Evolutionary conservation across 2,329 filamentous ascomycete species (phyloP).

Genomic region (Penicillium freii): DNA sequence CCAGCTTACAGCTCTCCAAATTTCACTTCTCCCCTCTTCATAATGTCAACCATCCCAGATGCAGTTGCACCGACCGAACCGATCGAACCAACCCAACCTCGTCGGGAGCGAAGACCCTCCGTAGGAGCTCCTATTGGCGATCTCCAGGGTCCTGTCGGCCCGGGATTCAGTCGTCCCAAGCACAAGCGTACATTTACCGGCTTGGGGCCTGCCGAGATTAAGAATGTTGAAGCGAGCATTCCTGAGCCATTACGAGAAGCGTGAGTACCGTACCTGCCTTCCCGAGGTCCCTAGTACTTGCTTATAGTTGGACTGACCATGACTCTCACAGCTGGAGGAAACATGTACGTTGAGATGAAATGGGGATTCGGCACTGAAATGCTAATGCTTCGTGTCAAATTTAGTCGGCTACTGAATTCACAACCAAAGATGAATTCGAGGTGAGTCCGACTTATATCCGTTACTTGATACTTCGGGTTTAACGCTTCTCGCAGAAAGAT

Average conservation of each 20-base stretch:
- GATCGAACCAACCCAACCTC: constrained; percentile 21
- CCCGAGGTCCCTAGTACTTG: neutral
- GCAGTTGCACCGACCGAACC: constrained; percentile 24
- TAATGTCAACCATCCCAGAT: neutral
- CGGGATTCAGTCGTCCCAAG: constrained; percentile 84
- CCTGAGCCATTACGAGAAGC: constrained; percentile 83
- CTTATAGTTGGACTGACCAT: constrained; percentile 18
- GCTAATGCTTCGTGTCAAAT: constrained; percentile 7
- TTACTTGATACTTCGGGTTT: neutral
- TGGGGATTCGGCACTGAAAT: neutral
- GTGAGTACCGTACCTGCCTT: constrained; percentile 59
- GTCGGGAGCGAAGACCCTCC: constrained; percentile 75
- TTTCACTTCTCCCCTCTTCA: neutral
- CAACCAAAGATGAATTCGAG: constrained; percentile 75
- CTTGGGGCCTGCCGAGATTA: constrained; percentile 87
- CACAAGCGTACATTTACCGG: constrained; percentile 97
- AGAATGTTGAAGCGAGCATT: constrained; percentile 85
- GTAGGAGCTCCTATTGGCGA: constrained; percentile 80
- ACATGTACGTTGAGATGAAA: constrained; percentile 45
- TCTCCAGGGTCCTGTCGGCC: constrained; percentile 80
- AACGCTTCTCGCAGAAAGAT: constrained; percentile 59
- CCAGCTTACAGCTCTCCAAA: neutral
- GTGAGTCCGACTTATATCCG: constrained; percentile 31
- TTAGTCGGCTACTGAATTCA: constrained; percentile 67
- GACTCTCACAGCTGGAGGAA: constrained; percentile 55